phyloP scores from a whole-genome alignment of 2,329 filamentous ascomycete species.

The Colletotrichum falcatum region DNA sequence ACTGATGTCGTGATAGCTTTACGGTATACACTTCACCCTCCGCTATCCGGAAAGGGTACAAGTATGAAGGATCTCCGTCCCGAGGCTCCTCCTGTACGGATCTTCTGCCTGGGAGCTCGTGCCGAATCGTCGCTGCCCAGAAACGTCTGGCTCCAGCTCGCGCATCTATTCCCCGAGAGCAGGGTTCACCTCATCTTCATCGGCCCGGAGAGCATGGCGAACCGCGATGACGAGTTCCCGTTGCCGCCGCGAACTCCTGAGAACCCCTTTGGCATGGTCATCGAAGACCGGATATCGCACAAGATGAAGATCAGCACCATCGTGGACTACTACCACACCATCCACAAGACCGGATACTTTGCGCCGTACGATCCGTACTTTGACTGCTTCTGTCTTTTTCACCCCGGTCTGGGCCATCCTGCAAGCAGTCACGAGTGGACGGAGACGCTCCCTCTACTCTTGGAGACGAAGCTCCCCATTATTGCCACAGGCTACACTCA shows the following conservation, averaged over 20 bases:
- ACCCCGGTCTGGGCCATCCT: conserved; percentile 94
- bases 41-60: conserved; percentile 78
- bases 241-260: conserved; percentile 84
- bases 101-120: conserved; percentile 94
- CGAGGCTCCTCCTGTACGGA: conserved; percentile 86
- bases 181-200: conserved; percentile 94
- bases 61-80: conserved; percentile 84
- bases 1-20: conserved; percentile 68
- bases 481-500: conserved; percentile 97
- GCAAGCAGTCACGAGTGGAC: conserved; percentile 95
- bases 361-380: conserved; percentile 98
- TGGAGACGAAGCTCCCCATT: conserved; percentile 96
- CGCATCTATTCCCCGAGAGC: conserved; percentile 95
- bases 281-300: conserved; percentile 89
- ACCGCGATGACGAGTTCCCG: conserved; percentile 92
- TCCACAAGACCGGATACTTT: conserved; percentile 92
- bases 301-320: conserved; percentile 97
- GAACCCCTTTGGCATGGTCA: conserved; percentile 94
- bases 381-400: conserved; percentile 96
- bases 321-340: conserved; percentile 97
- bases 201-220: conserved; percentile 94
- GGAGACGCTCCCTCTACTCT: conserved; percentile 85
- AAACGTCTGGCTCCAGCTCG: conserved; percentile 92
- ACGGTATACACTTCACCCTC: conserved; percentile 93
- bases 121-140: conserved; percentile 97